A percentile compares a stretch with the other conserved stretches of the same genome.
These are phyloP conservation scores for Coniochaeta prunicola DNA, from an alignment of 2,329 filamentous ascomycete species.

Conservation along the genomic window DNA sequence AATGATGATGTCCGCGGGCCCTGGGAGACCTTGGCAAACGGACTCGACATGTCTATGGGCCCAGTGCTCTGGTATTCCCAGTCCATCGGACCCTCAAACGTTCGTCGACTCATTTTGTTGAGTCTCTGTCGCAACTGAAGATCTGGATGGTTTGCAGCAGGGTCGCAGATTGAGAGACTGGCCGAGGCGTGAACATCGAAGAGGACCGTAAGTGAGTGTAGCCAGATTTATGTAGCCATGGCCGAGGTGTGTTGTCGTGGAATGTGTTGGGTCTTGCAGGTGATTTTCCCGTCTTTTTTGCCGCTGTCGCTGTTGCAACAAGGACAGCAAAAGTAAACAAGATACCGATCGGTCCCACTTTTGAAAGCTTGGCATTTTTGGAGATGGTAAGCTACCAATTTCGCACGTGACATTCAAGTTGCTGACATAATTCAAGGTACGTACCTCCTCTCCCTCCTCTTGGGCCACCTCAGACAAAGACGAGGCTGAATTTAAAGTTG, in stretches of 20 bases:
- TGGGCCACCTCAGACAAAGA: background rate
- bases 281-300: background rate
- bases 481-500: background rate
- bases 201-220: background rate
- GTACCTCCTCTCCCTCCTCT: background rate
- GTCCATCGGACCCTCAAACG: conserved; percentile 57
- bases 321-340: background rate
- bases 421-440: background rate
- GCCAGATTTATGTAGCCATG: background rate
- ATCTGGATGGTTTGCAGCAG: too few species aligned
- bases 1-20: conserved; percentile 22
- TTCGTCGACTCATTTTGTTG: conserved; percentile 48
- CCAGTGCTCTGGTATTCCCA: conserved; percentile 56
- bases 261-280: background rate
- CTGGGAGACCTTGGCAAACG: conserved; percentile 48
- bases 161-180: background rate
- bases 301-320: background rate
- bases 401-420: background rate
- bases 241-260: background rate
- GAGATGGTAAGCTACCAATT: background rate
- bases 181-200: background rate
- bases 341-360: background rate
- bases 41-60: conserved; percentile 53
- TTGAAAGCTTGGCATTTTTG: background rate
- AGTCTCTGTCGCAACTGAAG: too few species aligned